Evolutionary conservation across 1,139 yeast species (phyloP), one percentile per base, ranked within the genome.

Genomic region (Zygosaccharomyces sapae): DNA sequence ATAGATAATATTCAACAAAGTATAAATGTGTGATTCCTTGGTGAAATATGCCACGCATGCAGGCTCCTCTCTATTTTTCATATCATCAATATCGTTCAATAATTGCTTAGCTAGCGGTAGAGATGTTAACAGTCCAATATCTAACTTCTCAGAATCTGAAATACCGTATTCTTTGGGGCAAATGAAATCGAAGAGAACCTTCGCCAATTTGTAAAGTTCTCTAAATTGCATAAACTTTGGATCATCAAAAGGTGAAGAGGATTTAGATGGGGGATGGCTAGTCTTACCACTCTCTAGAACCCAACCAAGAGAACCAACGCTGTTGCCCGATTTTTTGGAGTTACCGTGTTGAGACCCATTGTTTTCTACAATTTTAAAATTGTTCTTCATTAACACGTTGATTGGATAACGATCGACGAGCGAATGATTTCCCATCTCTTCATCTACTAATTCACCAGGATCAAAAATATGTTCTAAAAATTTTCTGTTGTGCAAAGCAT

Each of bases 121-220:
- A 1, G 97, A 88, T 0, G 99, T 94, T 57, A 94, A 74, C 51
- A 94, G 72, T 2, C 99, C 98, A 71, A 94, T 94, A 66, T 94
- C 98, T 52, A 94, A 75, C 65, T 94, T 94, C 66, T 94, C 98
- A 62, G 86, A 86, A 61, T 89, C 96, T 55, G 90, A 90, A 56
- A 94, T 94, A 54, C 99, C 99, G 63, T 94, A 94, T 64, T 94
- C 98, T 68, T 94, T 97, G 9, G 99, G 99, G 68, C 98, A 92
- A 45, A 94, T 89, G 61, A 92, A 92, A 69, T 94, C 99, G 70
- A 94, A 94, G 55, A 94, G 71, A 3, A 94, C 96, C 66, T 94
- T 94, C 0, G 97, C 87, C 47, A 94, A 74, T 54, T 92, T 75
- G 66, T 90, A 94, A 48, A 94, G 74, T 63, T 94, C 98, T 57